Conservation (phyloP, 768 basidiomycete species). For the Naematelia aurantialba region DNA sequence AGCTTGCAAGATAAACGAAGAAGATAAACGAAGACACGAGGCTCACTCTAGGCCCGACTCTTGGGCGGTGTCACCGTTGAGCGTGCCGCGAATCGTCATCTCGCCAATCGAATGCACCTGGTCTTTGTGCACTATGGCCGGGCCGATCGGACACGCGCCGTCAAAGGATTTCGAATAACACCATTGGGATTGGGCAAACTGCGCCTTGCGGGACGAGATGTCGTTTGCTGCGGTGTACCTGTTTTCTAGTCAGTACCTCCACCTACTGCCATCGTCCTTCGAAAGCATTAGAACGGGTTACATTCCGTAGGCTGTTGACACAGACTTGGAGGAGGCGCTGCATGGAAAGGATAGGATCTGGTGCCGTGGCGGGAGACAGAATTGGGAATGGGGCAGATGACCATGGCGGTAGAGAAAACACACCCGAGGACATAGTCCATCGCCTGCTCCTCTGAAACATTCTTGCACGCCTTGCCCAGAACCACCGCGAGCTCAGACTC, state of each 20-base stretch:
- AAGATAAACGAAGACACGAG: neutral
- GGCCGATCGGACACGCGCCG: slow-evolving; percentile 67
- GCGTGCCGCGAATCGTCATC: slow-evolving; percentile 60
- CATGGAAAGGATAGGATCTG: too few species aligned
- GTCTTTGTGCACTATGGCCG: slow-evolving; percentile 68
- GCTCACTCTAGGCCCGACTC: slow-evolving; percentile 74
- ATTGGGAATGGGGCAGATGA: too few species aligned
- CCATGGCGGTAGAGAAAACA: too few species aligned
- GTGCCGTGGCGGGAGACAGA: neutral
- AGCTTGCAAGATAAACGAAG: neutral
- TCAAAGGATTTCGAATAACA: slow-evolving; percentile 83
- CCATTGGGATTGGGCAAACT: slow-evolving; percentile 79
- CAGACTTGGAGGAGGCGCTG: too few species aligned
- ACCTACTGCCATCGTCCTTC: too few species aligned
- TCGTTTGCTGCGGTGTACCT: slow-evolving; percentile 54
- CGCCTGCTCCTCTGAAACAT: slow-evolving; percentile 75
- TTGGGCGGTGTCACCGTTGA: slow-evolving; percentile 69
- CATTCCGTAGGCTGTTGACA: too few species aligned
- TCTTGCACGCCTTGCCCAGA: slow-evolving; percentile 73
- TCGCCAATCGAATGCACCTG: slow-evolving; percentile 65
- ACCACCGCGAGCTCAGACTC: slow-evolving; percentile 57
- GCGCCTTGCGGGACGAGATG: slow-evolving; percentile 77
- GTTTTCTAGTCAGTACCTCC: neutral
- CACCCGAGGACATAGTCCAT: slow-evolving; percentile 79
- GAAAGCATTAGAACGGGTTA: too few species aligned